Evolutionary conservation across 306 rosid genomes (phyloP), one percentile per base, ranked within the genome.

Genomic region (Quercus glauca): DNA sequence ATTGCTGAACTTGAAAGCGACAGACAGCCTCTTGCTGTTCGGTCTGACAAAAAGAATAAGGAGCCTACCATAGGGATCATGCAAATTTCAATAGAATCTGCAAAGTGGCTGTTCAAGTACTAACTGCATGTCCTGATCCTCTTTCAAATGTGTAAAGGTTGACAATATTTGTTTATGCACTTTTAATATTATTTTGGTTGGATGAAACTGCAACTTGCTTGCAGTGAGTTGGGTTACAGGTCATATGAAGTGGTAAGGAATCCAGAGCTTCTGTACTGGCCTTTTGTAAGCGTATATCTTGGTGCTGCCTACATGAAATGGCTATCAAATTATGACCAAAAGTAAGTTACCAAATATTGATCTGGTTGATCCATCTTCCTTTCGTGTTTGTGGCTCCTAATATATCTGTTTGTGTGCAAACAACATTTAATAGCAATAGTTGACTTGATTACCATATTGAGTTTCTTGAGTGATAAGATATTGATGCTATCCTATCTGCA

Each of bases 1-100:
- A 82, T 94, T 73, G 89, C 95, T 55, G 99, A 94, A 78, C 92
- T 94, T 70, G 97, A 86, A 86, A 94, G 97, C 70, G 97, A 90
- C 82, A 87, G 97, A 78, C 92, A 87, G 83, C 91, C 88, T 78
- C 89, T 94, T 79, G 84, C 88, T 79, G 74, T 57, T 56, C 84
- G 33, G 12, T 63, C 43, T 71, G 80, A 74, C 71, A 53, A 28
- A 37, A 94, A 91, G 83, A 45, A 87, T 53, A 87, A 91, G 87
- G 86, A 87, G 72, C 26, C 85, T 73, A 72, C 79, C 3, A 19
- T 90, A 25, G 97, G 97, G 76, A 87, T 92, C 69, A 91, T 94
- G 99, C 99, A 92, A 77, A 70, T 94, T 73, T 75, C 74, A 23
- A 90, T 89, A 35, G 80, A 90, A 81, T 82, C 83, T 14, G 88